phyloP scores from a whole-genome alignment of 2,329 filamentous ascomycete species.

The Xylaria sp. region DNA sequence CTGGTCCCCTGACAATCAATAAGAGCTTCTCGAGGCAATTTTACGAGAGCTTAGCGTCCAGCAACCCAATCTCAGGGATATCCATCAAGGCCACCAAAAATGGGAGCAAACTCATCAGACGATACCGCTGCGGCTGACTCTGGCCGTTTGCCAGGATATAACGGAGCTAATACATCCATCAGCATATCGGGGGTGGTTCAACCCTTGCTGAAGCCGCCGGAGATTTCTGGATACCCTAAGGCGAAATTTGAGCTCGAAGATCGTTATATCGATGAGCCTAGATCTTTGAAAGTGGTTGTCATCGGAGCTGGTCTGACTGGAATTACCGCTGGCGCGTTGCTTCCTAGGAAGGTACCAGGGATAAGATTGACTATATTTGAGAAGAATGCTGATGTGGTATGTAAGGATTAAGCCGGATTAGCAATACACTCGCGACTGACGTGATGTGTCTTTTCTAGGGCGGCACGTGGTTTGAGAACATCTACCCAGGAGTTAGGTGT shows the following conservation, averaged over 20 bases:
- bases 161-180: constrained; percentile 6
- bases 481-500: constrained; percentile 70
- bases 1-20: not conserved
- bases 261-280: constrained; percentile 53
- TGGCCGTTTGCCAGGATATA: constrained; percentile 6
- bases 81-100: constrained; percentile 10
- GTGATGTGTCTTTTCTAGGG: constrained; percentile 42
- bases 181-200: constrained; percentile 6
- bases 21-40: constrained; percentile 5
- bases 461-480: constrained; percentile 61
- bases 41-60: constrained; percentile 1
- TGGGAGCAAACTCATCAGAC: constrained; percentile 10
- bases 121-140: not conserved
- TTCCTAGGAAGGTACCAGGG: constrained; percentile 72
- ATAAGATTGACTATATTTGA: constrained; percentile 70
- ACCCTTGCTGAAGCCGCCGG: constrained; percentile 1
- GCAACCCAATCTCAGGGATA: constrained; percentile 6
- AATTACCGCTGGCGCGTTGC: constrained; percentile 66
- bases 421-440: constrained; percentile 9
- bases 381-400: constrained; percentile 70
- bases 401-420: constrained; percentile 36
- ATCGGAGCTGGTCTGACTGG: constrained; percentile 70
- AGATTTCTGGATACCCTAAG: constrained; percentile 3
- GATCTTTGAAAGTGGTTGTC: constrained; percentile 60
- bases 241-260: constrained; percentile 21